Base-by-base conservation (phyloP, 192 early-diverging fungal species). In the Coemansia sp. region DNA sequence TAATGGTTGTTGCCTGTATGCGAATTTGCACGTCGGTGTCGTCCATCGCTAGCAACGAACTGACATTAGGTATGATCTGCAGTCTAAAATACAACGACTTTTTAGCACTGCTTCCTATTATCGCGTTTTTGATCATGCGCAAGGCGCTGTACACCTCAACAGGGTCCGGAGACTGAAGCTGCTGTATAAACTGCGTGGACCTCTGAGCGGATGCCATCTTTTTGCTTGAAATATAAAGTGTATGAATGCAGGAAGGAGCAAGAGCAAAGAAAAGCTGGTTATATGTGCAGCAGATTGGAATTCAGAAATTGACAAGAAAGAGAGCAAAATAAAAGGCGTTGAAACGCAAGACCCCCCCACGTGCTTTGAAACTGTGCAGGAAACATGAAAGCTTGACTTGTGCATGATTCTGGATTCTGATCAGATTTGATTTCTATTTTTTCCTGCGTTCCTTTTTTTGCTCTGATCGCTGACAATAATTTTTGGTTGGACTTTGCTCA, bases 41-140 rank as follows among this genome's bases (percentile, higher is more conserved):
- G 38, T 64, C 65, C 41, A 61, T 23, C 9, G 67, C 59, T 47
- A 79, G 60, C 58, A 79, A 38, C 45, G 66, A 55, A 37, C 62
- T 64, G 31, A 79, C 67, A 15, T 65, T 58, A 10, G 76, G 70
- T 5, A 79, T 60, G 9, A 79, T 65, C 38, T 72, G 57, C 20
- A 79, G 64, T 38, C 23, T 55, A 52, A 70, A 60, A 67, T 73
- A 79, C 52, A 79, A 50, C 33, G 67, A 19, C 70, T 79, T 79
- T 45, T 79, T 72, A 10, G 63, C 50, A 53, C 59, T 73, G 70
- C 76, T 79, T 57, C 76, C 76, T 2, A 79, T 79, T 50, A 79
- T 68, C 23, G 61, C 60, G 68, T 79, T 79, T 56, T 79, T 79
- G 40, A 79, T 79, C 30, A 64, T 57, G 15, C 76, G 56, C 57